Evolutionary conservation across 306 rosid genomes (phyloP).

Genomic region (Corylus heterophylla): DNA sequence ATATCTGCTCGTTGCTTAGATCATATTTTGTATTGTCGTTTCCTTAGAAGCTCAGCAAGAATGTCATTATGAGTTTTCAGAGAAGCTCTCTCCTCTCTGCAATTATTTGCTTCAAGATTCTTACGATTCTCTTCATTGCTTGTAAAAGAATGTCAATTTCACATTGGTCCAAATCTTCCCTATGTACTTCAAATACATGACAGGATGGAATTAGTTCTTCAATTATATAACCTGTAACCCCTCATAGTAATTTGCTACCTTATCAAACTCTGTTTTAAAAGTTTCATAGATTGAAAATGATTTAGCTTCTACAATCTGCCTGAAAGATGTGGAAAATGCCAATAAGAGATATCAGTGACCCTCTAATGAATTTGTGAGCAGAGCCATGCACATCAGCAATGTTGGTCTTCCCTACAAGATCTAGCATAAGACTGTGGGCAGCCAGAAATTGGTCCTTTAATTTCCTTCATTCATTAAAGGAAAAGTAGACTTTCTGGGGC

Average conservation of each 20-base stretch:
- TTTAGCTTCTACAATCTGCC: slow-evolving; percentile 55
- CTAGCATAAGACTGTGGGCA: no score
- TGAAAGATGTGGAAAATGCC: slow-evolving; percentile 54
- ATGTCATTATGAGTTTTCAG: slow-evolving; percentile 41
- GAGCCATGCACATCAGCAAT: no score
- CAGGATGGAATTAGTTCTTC: not conserved
- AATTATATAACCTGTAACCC: slow-evolving; percentile 57
- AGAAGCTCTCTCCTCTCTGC: slow-evolving; percentile 60
- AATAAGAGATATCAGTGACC: no score
- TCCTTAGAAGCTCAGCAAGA: slow-evolving; percentile 48
- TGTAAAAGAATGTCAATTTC: slow-evolving; percentile 12
- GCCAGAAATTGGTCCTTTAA: no score
- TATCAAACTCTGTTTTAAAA: slow-evolving; percentile 57
- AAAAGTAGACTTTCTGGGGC: not conserved
- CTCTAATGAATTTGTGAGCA: no score
- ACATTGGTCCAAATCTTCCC: not conserved
- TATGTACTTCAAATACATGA: no score
- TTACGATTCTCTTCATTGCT: slow-evolving; percentile 53
- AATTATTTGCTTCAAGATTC: slow-evolving; percentile 44
- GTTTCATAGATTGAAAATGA: slow-evolving; percentile 35
- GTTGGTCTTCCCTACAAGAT: no score
- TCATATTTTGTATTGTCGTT: slow-evolving; percentile 44
- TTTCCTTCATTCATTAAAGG: not conserved
- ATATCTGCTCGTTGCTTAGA: slow-evolving; percentile 60
- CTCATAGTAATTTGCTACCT: slow-evolving; percentile 44